Base-by-base conservation (phyloP, 2,329 filamentous ascomycete genomes). In the Myrmaecium sp. region DNA sequence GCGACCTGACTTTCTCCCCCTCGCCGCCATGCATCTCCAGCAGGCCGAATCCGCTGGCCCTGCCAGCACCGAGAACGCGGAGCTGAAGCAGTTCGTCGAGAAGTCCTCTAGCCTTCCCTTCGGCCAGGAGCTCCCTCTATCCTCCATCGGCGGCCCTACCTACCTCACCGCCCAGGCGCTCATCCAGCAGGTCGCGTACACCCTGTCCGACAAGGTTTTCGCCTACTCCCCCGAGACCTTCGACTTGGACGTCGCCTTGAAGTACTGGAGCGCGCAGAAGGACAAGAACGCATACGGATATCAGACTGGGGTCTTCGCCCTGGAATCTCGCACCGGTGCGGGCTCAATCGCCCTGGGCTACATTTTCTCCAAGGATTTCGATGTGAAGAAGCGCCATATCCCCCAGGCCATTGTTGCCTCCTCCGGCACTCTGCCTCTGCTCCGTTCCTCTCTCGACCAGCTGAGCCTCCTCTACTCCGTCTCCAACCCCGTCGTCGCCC, bases 361-460 rank as follows among this genome's bases (percentile, higher is more conserved):
- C 58, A 80, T 95, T 51, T 98, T 95, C 64, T 94, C 84, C 33
- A 81, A 82, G 44, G 89, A 98, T 56, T 94, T 93, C 45, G 84
- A 95, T 51, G 55, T 93, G 43, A 72, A 69, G 60, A 94, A 89
- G 65, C 74, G 84, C 39, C 74, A 89, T 47, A 74, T 94, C 31
- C 86, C 89, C 3, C 89, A 98, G 64, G 74, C 81, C 10, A 73
- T 98, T 36, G 58, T 98, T 36, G 86, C 83, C 6, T 81, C 83
- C 3, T 84, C 83, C 0, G 73, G 80, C 23, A 86, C 75, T 37
- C 61, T 98, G 37, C 69, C 72, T 33, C 75, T 78, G 46, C 66
- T 98, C 44, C 78, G 83, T 21, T 61, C 74, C n/a, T 69, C 80
- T 15, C 64, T 98, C 25, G 86, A 95, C 51, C 84, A 95, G 60